These are phyloP conservation scores for Lasiodiplodia gonubiensis DNA, from an alignment of 2,329 filamentous ascomycete genomes.

Conservation along the genomic window DNA sequence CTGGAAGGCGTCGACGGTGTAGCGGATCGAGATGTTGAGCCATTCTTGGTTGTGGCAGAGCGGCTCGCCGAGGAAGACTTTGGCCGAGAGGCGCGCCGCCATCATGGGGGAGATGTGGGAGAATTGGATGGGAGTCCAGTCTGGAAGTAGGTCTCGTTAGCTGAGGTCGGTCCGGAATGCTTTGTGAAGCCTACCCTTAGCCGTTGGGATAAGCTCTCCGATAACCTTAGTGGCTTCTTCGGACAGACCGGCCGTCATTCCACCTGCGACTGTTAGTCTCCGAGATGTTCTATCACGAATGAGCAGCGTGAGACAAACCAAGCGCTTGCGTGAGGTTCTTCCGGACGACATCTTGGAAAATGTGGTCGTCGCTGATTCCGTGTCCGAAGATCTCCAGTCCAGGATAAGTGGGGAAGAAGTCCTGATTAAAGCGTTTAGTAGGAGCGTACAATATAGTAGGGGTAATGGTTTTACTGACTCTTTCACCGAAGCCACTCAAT, in stretches of 20 bases:
- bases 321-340: slow-evolving; percentile 9
- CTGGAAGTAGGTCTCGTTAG: slow-evolving; percentile 11
- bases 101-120: slow-evolving; percentile 46
- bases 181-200: not conserved
- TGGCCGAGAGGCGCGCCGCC: slow-evolving; percentile 38
- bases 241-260: not conserved
- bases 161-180: not conserved
- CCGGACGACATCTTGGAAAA: slow-evolving; percentile 1
- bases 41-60: slow-evolving; percentile 48
- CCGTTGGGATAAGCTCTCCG: not conserved
- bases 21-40: slow-evolving; percentile 43
- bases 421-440: not conserved
- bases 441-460: too few species aligned
- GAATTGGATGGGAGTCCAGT: slow-evolving; percentile 34
- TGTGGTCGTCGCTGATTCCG: not conserved
- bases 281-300: too few species aligned
- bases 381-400: not conserved
- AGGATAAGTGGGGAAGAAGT: slow-evolving; percentile 8
- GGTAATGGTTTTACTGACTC: not conserved
- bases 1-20: slow-evolving; percentile 44
- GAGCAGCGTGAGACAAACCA: too few species aligned
- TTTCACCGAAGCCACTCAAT: not conserved
- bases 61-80: slow-evolving; percentile 47
- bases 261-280: not conserved
- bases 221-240: not conserved